phyloP scores from a whole-genome alignment of 1,284 basidiomycete genomes.

The Tilletia indica region DNA sequence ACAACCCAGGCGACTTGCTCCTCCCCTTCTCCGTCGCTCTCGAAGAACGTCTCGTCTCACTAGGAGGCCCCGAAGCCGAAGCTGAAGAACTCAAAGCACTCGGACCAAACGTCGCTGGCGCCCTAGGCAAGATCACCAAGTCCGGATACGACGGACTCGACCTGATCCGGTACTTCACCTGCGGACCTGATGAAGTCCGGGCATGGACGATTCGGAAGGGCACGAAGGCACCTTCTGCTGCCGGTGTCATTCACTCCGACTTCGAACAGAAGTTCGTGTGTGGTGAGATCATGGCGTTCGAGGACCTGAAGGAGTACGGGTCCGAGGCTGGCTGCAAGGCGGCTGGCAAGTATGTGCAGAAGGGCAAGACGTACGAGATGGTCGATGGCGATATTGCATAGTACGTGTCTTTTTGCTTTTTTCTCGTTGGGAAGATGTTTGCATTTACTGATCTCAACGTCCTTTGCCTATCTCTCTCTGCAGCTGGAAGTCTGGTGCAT shows the following conservation, averaged over 20 bases:
- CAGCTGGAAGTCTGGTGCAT: constrained; percentile 19
- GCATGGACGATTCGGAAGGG: constrained; percentile 93
- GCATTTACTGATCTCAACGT: not conserved
- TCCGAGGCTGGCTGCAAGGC: constrained; percentile 89
- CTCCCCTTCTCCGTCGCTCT: constrained; percentile 97
- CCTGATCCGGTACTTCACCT: constrained; percentile 69
- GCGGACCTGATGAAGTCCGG: constrained; percentile 91
- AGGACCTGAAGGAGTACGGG: constrained; percentile 87
- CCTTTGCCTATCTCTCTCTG: not conserved
- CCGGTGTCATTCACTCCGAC: constrained; percentile 94
- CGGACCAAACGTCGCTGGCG: constrained; percentile 48
- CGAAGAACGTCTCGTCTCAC: constrained; percentile 78
- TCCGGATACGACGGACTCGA: constrained; percentile 53
- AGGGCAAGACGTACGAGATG: constrained; percentile 89
- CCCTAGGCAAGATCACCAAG: constrained; percentile 53
- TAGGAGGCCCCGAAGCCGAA: constrained; percentile 45
- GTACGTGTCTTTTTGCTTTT: constrained; percentile 19
- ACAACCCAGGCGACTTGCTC: constrained; percentile 92
- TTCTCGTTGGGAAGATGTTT: not conserved
- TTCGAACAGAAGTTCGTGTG: constrained; percentile 99
- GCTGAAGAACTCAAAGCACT: constrained; percentile 46
- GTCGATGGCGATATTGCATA: constrained; percentile 53
- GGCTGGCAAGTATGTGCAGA: constrained; percentile 90
- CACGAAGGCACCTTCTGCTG: constrained; percentile 92
- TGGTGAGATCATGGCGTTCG: constrained; percentile 93